phyloP scores from a whole-genome alignment of 2,329 filamentous ascomycete species.

The Thelonectria rubi region DNA sequence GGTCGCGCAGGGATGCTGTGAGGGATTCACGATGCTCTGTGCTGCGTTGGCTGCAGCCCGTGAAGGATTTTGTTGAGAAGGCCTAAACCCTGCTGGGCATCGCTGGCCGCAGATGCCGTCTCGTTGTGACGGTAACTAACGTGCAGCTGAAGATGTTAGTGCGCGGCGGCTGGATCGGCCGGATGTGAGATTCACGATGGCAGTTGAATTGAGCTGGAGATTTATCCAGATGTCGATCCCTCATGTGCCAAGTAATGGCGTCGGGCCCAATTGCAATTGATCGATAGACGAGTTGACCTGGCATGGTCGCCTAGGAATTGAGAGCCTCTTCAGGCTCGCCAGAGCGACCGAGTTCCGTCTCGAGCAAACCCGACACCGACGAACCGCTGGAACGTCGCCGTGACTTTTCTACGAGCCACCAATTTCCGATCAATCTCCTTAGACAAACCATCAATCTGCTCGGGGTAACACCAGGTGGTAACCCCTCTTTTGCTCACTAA shows the following conservation, averaged over 20 bases:
- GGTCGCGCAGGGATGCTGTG: neutral
- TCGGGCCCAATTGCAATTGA: neutral
- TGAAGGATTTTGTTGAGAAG: neutral
- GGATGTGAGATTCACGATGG: neutral
- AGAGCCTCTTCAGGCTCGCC: neutral
- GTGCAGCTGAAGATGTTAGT: neutral
- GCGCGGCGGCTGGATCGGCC: neutral
- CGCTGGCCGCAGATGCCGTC: neutral
- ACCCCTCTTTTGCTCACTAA: conserved; percentile 7
- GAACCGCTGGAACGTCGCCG: neutral
- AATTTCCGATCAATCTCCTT: neutral
- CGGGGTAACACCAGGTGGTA: neutral
- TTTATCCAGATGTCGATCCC: neutral
- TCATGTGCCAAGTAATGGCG: neutral
- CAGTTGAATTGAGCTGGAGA: neutral
- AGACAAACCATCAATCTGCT: neutral
- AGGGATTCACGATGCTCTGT: neutral
- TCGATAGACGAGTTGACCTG: neutral
- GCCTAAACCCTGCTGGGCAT: conserved; percentile 1
- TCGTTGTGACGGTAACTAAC: neutral
- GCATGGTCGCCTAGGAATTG: neutral
- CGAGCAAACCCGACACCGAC: neutral
- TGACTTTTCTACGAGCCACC: neutral
- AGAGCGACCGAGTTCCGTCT: neutral
- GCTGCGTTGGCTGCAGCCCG: neutral